Percentiles rank a stretch among this genome's conserved stretches.
These are phyloP conservation scores for Blastocystis sp. DNA, from an alignment of 352 stramenopile genomes.

Conservation along the genomic window DNA sequence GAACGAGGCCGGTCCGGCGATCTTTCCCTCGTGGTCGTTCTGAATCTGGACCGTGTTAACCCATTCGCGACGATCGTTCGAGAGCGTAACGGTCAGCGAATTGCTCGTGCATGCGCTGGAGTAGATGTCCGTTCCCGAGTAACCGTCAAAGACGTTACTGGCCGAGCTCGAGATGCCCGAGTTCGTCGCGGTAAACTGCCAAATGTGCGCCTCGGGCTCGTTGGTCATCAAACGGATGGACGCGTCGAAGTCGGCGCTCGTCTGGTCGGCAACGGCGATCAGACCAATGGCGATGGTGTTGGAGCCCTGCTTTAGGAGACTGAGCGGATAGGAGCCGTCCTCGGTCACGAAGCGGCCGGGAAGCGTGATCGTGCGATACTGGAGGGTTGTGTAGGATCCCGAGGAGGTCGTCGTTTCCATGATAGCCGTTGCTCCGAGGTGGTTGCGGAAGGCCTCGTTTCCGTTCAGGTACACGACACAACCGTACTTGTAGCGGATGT, in stretches of 20 bases:
- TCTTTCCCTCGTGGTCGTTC: neutral
- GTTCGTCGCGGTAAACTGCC: neutral
- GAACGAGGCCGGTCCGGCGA: neutral
- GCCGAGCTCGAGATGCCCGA: neutral
- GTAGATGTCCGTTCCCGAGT: neutral
- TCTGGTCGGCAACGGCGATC: neutral
- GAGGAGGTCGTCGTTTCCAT: neutral
- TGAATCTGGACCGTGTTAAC: neutral
- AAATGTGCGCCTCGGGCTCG: neutral
- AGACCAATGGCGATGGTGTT: neutral
- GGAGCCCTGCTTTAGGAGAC: neutral
- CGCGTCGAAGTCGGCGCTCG: neutral
- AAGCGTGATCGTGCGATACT: neutral
- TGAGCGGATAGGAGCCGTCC: neutral
- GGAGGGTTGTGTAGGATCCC: neutral
- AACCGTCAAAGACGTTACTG: neutral
- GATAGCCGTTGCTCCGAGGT: neutral
- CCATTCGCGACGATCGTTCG: neutral
- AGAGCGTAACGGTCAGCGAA: neutral
- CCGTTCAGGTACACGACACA: slow-evolving; percentile 26
- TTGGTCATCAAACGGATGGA: neutral
- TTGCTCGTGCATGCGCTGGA: neutral
- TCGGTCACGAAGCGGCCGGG: neutral
- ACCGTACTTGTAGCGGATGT: slow-evolving; percentile 4
- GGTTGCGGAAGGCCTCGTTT: slow-evolving; percentile 31